Evolutionary conservation across 352 stramenopile species (phyloP).

Genomic region (Phytophthora megakarya): DNA sequence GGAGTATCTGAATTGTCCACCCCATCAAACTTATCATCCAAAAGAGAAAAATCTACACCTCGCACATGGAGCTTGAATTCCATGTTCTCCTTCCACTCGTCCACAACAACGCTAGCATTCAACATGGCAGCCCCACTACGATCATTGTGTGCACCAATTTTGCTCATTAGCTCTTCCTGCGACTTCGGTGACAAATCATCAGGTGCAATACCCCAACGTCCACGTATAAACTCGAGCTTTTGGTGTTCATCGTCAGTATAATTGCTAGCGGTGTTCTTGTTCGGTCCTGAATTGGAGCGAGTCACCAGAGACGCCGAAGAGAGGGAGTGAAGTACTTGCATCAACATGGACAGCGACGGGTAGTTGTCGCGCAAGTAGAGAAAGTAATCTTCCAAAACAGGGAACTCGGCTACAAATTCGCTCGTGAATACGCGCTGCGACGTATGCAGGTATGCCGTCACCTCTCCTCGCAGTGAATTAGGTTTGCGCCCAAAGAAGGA

Average conservation of each 20-base stretch:
- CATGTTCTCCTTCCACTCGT: slow-evolving; percentile 43
- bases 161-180: slow-evolving; percentile 14
- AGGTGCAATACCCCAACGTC: slow-evolving; percentile 26
- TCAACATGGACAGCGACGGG: slow-evolving; percentile 64
- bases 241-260: slow-evolving; percentile 29
- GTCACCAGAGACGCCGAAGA: slow-evolving; percentile 30
- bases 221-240: slow-evolving; percentile 38
- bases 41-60: slow-evolving; percentile 46
- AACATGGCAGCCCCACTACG: slow-evolving; percentile 33
- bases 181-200: neutral
- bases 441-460: slow-evolving; percentile 70
- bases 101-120: slow-evolving; percentile 35
- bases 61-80: slow-evolving; percentile 23
- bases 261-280: neutral
- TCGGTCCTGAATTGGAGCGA: neutral
- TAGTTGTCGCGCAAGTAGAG: slow-evolving; percentile 69
- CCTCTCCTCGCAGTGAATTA: slow-evolving; percentile 56
- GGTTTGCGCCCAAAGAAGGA: slow-evolving; percentile 51
- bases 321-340: slow-evolving; percentile 63
- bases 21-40: slow-evolving; percentile 37
- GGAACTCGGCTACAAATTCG: slow-evolving; percentile 62
- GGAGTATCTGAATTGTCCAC: slow-evolving; percentile 8
- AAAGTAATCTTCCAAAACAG: slow-evolving; percentile 66
- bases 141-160: slow-evolving; percentile 27
- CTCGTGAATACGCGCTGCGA: slow-evolving; percentile 56